Evolutionary conservation across 345 rosid genomes (phyloP).

Genomic region (Aquilaria malaccensis): DNA sequence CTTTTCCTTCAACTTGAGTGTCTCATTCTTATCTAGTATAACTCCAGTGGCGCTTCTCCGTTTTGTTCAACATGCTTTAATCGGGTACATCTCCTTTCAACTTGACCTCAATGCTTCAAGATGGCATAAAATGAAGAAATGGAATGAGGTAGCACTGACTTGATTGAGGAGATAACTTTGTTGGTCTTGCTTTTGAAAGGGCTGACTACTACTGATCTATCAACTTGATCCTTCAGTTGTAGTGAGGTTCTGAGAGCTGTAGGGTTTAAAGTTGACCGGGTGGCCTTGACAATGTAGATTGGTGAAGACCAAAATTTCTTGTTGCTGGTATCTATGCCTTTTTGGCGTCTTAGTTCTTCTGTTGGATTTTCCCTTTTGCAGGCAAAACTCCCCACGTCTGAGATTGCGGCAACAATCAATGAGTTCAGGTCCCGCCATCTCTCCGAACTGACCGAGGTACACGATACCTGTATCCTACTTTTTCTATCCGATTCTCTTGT

Average conservation of each 20-base stretch:
- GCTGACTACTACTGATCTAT: background rate
- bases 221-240: background rate
- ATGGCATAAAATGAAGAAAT: background rate
- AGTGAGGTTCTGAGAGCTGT: background rate
- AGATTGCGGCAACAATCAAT: conserved; percentile 85
- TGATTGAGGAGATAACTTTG: background rate
- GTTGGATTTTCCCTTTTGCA: conserved; percentile 12
- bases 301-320: background rate
- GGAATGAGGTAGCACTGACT: background rate
- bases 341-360: background rate
- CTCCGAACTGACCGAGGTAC: conserved; percentile 90
- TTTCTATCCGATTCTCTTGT: background rate
- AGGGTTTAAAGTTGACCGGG: background rate
- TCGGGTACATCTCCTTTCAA: too few species aligned
- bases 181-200: background rate
- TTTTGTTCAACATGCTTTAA: too few species aligned
- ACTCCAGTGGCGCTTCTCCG: too few species aligned
- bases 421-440: conserved; percentile 93
- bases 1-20: too few species aligned
- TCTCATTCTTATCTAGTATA: too few species aligned
- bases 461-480: background rate
- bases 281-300: background rate
- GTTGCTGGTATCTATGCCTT: background rate
- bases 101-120: background rate
- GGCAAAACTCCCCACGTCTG: conserved; percentile 86